Base-by-base conservation (phyloP, 768 basidiomycete genomes). In the Polyporus arcularius region DNA sequence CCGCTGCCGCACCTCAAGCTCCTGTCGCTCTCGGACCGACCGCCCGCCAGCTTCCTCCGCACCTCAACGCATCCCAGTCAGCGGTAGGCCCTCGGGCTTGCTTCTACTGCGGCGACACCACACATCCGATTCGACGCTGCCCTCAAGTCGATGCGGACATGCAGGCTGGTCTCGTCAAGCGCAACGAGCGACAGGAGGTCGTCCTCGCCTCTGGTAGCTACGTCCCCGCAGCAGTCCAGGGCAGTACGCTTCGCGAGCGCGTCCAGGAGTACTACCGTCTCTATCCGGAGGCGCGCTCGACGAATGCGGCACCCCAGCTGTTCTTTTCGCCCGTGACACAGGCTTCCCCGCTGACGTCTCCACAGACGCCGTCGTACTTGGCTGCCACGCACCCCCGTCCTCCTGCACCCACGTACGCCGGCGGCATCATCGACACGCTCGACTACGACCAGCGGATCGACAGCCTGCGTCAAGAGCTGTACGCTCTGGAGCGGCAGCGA, bases 101-200 rank as follows among this genome's bases (percentile, higher is more conserved):
- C 40, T 21, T 56, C 46, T 68, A 70, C 46, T 73, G 72, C 53
- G 71, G 72, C 30, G 67, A 68, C 0, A 18, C 48, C 0, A 48
- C 40, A 1, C 70, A 75, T 49, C 69, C 62, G 52, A 72, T 72
- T 43, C 61, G 69, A 5, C 32, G 64, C 18, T 72, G 72, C 57
- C 52, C 59, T 0, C 50, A 53, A 1, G 71, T 72, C 48, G 55
- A 60, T 8, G 49, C 50, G 2, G 58, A 64, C 21, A 54, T 42
- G 5, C 1, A 30, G 4, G 49, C 63, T 0, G 68, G 69, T 1
- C 65, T 69, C 7, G 58, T 65, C 28, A 66, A 59, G 21, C 64
- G 69, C 4, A 71, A 74, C 48, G 52, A 60, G 4, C 62, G 67
- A 4, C 67, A 63, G 0, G 67, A 69, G 15, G 68, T 74, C 0